Percentiles rank a stretch among this genome's conserved stretches.
These are phyloP conservation scores for Ajuga chamaepitys DNA, from an alignment of 257 asterid species.

Conservation along the genomic window DNA sequence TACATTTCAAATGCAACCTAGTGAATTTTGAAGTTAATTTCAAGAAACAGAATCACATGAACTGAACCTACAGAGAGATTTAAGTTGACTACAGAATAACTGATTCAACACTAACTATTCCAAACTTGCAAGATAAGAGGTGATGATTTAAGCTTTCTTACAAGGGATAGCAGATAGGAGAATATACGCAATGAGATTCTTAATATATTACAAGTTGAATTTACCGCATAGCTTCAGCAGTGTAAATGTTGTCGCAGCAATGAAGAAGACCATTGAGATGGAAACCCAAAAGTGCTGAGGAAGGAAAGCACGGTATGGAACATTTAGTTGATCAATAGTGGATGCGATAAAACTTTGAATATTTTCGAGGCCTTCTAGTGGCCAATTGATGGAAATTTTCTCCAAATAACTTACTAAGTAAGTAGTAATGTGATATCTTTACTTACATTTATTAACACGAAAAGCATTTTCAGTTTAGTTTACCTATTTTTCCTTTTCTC, in stretches of 20 bases:
- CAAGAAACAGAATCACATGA: no score
- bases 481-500: background rate
- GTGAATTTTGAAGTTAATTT: no score
- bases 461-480: background rate
- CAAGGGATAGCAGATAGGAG: background rate
- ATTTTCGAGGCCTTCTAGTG: background rate
- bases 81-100: no score
- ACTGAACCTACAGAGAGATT: no score
- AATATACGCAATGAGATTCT: background rate
- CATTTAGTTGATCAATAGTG: constrained; percentile 9
- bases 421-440: background rate
- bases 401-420: background rate
- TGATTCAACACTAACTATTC: background rate
- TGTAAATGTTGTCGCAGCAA: constrained; percentile 89
- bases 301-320: constrained; percentile 10
- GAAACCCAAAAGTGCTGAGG: constrained; percentile 99
- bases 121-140: background rate
- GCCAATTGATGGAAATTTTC: background rate
- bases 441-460: background rate
- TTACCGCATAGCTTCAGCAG: constrained; percentile 86
- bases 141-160: background rate
- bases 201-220: constrained; percentile 5
- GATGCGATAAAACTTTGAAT: constrained; percentile 4
- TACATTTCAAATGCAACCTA: no score
- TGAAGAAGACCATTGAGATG: constrained; percentile 91